Base-by-base conservation (phyloP, 192 early-diverging fungal genomes). In the Mortierella claussenii region DNA sequence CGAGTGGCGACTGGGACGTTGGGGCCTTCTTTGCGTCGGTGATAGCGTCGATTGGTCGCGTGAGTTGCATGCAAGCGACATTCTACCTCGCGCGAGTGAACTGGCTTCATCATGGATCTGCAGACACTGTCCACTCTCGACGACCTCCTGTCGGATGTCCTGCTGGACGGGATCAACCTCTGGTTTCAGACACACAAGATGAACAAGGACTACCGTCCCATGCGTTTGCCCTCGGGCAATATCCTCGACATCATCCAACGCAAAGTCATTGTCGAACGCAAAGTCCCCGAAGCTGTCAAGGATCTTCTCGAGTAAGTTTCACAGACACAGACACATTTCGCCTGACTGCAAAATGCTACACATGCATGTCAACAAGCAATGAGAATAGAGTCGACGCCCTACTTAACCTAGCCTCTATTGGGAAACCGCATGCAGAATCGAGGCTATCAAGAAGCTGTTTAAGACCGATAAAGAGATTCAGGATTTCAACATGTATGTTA, bases 171-270 rank as follows among this genome's bases (percentile, higher is more conserved):
- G 4, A 36, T 82, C 24, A 55, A 70, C 33, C 65, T 87, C 0
- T 87, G 86, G 86, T 87, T 83, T 61, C 49, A 65, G 49, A 83
- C 83, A 2, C 60, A 80, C 40, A 83, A 85, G 50, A 82, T 87
- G 79, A 83, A 79, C 53, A 64, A 54, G 18, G 80, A 83, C 43
- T 79, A 83, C 33, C 36, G 44, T 20, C 47, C 65, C 15, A 47
- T 76, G 48, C 10, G 58, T 21, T 36, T 81, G 23, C 58, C 58
- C 8, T 46, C 37, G 17, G 58, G 34, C 18, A 48, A 78, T 31
- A 69, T 82, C 6, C 48, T 81, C 8, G 55, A 75, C 23, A 81
- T 83, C 49, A 80, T 84, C 42, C 69, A 82, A 33, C 53, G 71
- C 2, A 43, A 79, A 15, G 75, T 86, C 21, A 50, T 86, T 51